Conservation (phyloP, 1,139 yeast species). For the Lodderomyces orthopsilosis region DNA sequence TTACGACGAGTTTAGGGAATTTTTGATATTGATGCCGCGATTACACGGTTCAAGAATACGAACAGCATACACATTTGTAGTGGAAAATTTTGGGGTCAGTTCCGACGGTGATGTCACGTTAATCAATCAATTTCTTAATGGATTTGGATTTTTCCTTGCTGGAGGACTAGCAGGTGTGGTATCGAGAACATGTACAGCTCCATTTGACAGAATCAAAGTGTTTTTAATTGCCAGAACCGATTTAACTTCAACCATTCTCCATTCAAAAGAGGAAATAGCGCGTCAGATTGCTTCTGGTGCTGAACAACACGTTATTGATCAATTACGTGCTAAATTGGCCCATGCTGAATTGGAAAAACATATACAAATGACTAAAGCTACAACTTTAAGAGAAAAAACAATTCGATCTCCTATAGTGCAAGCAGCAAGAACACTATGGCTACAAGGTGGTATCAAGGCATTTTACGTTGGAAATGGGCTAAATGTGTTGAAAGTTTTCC, state of each 20-base stretch:
- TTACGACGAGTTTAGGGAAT: conserved; percentile 83
- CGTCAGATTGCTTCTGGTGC: conserved; percentile 38
- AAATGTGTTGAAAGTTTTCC: conserved; percentile 90
- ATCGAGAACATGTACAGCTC: conserved; percentile 97
- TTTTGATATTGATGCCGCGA: conserved; percentile 78
- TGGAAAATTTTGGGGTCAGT: conserved; percentile 74
- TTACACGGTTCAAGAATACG: conserved; percentile 64
- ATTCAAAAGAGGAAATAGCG: conserved; percentile 52
- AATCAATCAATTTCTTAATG: conserved; percentile 73
- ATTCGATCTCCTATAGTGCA: conserved; percentile 68
- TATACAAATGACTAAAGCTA: conserved; percentile 15
- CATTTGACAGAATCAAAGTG: conserved; percentile 91
- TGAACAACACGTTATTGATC: conserved; percentile 36
- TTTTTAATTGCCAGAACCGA: conserved; percentile 91
- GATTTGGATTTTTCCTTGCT: conserved; percentile 86
- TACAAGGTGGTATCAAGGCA: conserved; percentile 82
- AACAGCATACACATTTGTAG: conserved; percentile 79
- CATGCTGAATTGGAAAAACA: conserved; percentile 25
- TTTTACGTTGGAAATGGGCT: conserved; percentile 95
- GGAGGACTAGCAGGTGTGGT: conserved; percentile 97
- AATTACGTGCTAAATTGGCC: conserved; percentile 28
- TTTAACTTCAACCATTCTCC: conserved; percentile 63
- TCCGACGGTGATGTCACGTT: conserved; percentile 92
- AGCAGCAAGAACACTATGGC: conserved; percentile 80
- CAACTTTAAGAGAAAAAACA: conserved; percentile 28